Conservation (phyloP, 805 yeast species). For the Jamesozyma lodderae region DNA sequence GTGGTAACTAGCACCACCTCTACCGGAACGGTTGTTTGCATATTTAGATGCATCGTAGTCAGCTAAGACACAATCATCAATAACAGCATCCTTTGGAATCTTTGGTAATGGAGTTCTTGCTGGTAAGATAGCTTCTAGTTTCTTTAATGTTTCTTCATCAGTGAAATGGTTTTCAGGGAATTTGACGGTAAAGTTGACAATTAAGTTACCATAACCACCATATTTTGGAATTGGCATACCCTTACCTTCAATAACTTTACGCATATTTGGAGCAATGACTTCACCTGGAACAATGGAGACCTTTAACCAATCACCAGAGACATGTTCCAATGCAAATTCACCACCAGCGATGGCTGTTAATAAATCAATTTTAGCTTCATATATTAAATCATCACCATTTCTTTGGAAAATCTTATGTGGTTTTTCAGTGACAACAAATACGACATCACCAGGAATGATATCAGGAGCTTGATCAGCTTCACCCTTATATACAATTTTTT, state of each 20-base stretch:
- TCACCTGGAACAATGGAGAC: conserved; percentile 83
- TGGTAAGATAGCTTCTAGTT: conserved; percentile 72
- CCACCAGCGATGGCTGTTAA: conserved; percentile 97
- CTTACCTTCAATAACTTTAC: conserved; percentile 78
- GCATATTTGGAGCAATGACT: conserved; percentile 74
- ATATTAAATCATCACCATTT: conserved; percentile 78
- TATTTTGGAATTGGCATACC: conserved; percentile 96
- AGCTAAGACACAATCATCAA: conserved; percentile 70
- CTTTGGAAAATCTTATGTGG: conserved; percentile 77
- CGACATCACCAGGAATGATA: conserved; percentile 91
- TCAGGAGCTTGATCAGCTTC: conserved; percentile 98
- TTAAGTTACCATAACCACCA: conserved; percentile 83
- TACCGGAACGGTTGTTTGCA: conserved; percentile 30
- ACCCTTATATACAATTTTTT: conserved; percentile 81
- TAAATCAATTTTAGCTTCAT: conserved; percentile 81
- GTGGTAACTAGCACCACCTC: conserved; percentile 34
- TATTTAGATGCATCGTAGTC: conserved; percentile 63
- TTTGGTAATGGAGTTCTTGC: conserved; percentile 45
- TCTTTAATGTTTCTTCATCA: conserved; percentile 60
- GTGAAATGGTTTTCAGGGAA: conserved; percentile 78
- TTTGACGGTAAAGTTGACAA: conserved; percentile 75
- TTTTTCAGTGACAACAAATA: conserved; percentile 84
- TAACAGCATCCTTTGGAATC: conserved; percentile 63
- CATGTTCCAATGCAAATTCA: conserved; percentile 74
- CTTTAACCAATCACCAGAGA: conserved; percentile 86